phyloP scores from a whole-genome alignment of 495 filamentous ascomycete genomes.

The Xylaria telfairii region DNA sequence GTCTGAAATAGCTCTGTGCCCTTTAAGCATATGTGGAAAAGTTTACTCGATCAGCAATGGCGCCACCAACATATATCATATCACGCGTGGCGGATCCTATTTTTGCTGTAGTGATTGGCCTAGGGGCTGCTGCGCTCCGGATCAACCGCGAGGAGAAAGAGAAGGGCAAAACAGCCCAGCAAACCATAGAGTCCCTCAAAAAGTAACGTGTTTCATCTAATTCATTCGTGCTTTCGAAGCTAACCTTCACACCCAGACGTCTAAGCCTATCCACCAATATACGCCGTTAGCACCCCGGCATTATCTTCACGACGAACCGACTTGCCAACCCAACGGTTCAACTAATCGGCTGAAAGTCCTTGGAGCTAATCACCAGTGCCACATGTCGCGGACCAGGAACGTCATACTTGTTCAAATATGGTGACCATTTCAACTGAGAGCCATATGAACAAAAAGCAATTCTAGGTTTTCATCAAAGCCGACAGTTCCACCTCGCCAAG shows the following conservation, averaged over 20 bases:
- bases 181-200: slow-evolving; percentile 57
- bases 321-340: not conserved
- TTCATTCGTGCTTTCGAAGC: not conserved
- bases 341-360: not conserved
- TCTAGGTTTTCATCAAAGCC: not conserved
- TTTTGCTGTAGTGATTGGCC: slow-evolving; percentile 82
- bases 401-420: not conserved
- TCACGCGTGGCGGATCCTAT: slow-evolving; percentile 80
- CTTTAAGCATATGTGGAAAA: not conserved
- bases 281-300: not conserved
- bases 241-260: slow-evolving; percentile 10
- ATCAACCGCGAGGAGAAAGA: slow-evolving; percentile 87
- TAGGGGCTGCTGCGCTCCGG: slow-evolving; percentile 65
- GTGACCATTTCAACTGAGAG: not conserved
- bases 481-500: not conserved
- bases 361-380: not conserved
- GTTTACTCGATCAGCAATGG: slow-evolving; percentile 43
- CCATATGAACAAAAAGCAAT: not conserved
- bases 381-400: not conserved
- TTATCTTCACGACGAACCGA: not conserved
- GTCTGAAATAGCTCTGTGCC: not conserved
- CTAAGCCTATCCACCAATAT: slow-evolving; percentile 17
- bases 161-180: slow-evolving; percentile 58
- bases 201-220: slow-evolving; percentile 43
- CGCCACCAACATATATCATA: slow-evolving; percentile 59